These are phyloP conservation scores for Cucumis cinereus DNA, from an alignment of 306 rosid genomes.

Conservation along the genomic window DNA sequence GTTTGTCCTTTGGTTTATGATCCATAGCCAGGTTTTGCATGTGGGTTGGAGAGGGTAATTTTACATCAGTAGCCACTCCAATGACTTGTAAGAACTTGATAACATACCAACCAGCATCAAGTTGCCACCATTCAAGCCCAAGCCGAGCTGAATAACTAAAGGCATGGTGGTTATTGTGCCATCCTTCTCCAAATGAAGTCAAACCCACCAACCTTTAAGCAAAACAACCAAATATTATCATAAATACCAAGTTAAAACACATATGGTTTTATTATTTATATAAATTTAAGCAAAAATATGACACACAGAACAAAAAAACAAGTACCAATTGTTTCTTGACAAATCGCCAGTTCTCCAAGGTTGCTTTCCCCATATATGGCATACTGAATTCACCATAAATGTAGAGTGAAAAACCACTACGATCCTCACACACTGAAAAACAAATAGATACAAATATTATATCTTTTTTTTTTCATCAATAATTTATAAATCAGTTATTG, in stretches of 20 bases:
- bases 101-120: constrained; percentile 48
- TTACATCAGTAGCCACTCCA: constrained; percentile 47
- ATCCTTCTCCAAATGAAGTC: constrained; percentile 58
- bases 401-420: constrained; percentile 70
- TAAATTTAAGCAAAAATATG: background rate
- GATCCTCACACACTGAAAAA: constrained; percentile 55
- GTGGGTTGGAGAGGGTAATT: background rate
- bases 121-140: constrained; percentile 65
- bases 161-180: constrained; percentile 77
- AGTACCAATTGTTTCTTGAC: constrained; percentile 75
- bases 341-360: constrained; percentile 61
- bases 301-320: background rate
- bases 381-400: constrained; percentile 79
- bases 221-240: background rate
- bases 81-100: constrained; percentile 31
- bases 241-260: background rate
- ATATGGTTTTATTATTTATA: background rate
- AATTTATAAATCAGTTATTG: background rate
- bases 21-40: background rate
- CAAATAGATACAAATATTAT: background rate
- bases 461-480: background rate
- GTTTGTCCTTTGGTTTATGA: background rate
- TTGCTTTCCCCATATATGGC: constrained; percentile 81
- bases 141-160: constrained; percentile 52
- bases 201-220: constrained; percentile 44